A percentile compares a stretch with the other conserved stretches of the same genome.
Evolutionary conservation across 139 green algal species (phyloP).

Genomic region (Pseudopediastrum boryanum): DNA sequence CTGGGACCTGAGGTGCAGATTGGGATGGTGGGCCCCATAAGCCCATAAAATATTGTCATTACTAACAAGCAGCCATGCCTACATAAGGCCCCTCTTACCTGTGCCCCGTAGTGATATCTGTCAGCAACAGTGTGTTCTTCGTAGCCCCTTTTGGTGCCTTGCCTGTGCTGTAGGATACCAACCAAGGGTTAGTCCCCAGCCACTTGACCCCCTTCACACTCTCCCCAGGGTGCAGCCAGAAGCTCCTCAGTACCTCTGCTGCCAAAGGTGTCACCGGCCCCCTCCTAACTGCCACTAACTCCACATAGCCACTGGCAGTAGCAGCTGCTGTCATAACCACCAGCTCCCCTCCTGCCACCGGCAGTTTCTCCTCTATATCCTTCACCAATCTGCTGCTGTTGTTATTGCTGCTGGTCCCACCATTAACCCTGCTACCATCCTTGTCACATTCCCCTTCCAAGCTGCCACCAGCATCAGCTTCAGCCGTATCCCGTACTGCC

Average conservation of each 20-base stretch:
- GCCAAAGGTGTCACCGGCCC: slow-evolving; percentile 51
- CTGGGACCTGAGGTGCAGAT: no score
- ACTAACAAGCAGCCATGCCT: neutral
- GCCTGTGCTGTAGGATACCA: slow-evolving; percentile 70
- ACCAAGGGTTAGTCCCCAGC: slow-evolving; percentile 67
- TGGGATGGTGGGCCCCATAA: no score
- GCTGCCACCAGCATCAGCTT: no score
- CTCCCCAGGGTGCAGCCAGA: slow-evolving; percentile 29
- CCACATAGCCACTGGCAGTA: slow-evolving; percentile 57
- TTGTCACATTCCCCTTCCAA: no score
- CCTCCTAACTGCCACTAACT: slow-evolving; percentile 59
- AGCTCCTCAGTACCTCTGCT: slow-evolving; percentile 27
- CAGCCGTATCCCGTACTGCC: no score
- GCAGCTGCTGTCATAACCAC: slow-evolving; percentile 58
- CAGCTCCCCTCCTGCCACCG: neutral
- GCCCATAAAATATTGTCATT: no score
- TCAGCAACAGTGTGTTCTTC: slow-evolving; percentile 69
- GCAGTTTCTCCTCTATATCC: no score
- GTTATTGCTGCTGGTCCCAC: slow-evolving; percentile 5
- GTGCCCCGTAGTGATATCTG: slow-evolving; percentile 55
- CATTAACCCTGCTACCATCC: neutral
- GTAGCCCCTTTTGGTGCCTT: slow-evolving; percentile 25
- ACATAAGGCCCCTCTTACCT: slow-evolving; percentile 1
- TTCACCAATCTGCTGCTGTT: neutral
- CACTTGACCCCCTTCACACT: slow-evolving; percentile 63